These are phyloP conservation scores for Saccharum officinarum DNA, from an alignment of 176 grass and related monocot genomes.

Conservation along the genomic window DNA sequence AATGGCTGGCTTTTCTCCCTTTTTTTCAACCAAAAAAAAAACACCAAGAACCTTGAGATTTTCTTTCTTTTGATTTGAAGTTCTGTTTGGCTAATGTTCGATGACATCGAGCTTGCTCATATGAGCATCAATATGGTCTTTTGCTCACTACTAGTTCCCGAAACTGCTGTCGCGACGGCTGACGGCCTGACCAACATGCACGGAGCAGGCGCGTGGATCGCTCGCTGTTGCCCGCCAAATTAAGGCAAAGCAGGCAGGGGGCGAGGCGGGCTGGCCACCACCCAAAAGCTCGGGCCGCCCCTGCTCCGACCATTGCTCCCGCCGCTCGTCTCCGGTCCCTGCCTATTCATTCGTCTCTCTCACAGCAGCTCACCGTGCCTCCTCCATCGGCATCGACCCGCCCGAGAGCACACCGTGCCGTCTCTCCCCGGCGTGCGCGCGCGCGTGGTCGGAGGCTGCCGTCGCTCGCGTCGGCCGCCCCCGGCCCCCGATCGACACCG, in stretches of 20 bases:
- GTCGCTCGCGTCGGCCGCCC: constrained; percentile 29
- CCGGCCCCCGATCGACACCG: neutral
- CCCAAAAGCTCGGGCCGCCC: neutral
- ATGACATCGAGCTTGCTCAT: neutral
- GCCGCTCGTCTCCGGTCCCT: neutral
- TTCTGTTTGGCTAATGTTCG: too few relatives aligned
- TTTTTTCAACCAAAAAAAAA: too few relatives aligned
- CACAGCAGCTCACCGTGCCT: neutral
- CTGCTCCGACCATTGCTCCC: constrained; percentile 33
- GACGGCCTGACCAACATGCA: neutral
- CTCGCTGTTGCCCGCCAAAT: neutral
- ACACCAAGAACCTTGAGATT: too few relatives aligned
- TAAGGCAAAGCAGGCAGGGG: constrained; percentile 1
- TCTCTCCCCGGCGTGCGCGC: neutral
- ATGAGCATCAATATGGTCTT: neutral
- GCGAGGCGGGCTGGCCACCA: neutral
- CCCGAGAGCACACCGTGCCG: neutral
- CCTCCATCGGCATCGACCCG: neutral
- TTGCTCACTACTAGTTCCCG: neutral
- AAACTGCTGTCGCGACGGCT: neutral
- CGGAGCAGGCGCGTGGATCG: neutral
- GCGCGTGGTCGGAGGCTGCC: constrained; percentile 47
- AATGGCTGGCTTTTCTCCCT: too few relatives aligned
- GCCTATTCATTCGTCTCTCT: neutral
- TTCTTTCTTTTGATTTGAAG: too few relatives aligned